A percentile compares a stretch with the other conserved stretches of the same genome.
Conservation (phyloP, 768 basidiomycete genomes). For the Boletales sp. region DNA sequence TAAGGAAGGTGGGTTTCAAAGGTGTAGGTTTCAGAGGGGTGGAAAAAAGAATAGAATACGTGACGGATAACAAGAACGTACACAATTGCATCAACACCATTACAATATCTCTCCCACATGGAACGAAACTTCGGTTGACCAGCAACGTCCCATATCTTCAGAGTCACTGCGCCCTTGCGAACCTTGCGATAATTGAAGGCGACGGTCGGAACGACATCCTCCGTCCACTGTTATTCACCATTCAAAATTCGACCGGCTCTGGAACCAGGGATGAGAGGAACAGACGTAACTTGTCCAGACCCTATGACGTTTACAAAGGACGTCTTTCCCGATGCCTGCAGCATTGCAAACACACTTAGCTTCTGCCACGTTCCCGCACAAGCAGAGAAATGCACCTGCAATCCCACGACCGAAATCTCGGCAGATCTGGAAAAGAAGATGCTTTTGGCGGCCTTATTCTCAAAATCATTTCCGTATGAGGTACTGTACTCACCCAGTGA, state of each 20-base stretch:
- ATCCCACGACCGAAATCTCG: conserved; percentile 87
- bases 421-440: conserved; percentile 86
- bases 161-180: conserved; percentile 81
- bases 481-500: conserved; percentile 39
- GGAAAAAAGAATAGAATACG: background rate
- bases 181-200: conserved; percentile 91
- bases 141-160: conserved; percentile 96
- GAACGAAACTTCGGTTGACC: conserved; percentile 93
- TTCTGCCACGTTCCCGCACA: background rate
- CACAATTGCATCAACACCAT: conserved; percentile 91
- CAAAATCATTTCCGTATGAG: background rate
- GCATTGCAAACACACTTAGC: background rate
- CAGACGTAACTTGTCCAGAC: conserved; percentile 58
- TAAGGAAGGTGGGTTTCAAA: background rate
- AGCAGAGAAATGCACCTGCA: conserved; percentile 53
- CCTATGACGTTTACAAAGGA: conserved; percentile 91
- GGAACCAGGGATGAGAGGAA: background rate
- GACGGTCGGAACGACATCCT: conserved; percentile 95
- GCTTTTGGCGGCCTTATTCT: conserved; percentile 30
- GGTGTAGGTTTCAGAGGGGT: background rate
- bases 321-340: conserved; percentile 89
- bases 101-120: conserved; percentile 95
- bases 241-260: background rate
- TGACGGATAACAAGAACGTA: conserved; percentile 36
- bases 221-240: conserved; percentile 65